phyloP scores from a whole-genome alignment of 2,329 filamentous ascomycete genomes.

The Taxawa tesnikishii region DNA sequence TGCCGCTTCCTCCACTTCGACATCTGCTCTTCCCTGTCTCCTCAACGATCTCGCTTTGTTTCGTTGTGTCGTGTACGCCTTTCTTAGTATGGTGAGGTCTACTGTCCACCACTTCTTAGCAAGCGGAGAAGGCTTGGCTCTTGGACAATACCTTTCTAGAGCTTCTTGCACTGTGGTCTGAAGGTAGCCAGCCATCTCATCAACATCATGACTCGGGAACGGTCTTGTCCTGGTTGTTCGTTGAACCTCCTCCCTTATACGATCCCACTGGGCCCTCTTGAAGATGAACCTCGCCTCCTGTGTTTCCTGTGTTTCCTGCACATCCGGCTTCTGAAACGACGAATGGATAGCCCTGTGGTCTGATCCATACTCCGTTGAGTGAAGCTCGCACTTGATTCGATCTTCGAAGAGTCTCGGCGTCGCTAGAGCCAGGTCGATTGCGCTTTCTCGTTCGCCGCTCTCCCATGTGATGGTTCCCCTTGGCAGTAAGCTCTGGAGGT shows the following conservation, averaged over 20 bases:
- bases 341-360: slow-evolving; percentile 3
- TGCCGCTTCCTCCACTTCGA: slow-evolving; percentile 2
- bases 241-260: neutral
- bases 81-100: slow-evolving; percentile 1
- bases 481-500: too few species aligned
- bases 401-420: too few species aligned
- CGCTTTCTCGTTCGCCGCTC: too few species aligned
- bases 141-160: slow-evolving; percentile 11
- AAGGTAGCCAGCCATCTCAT: slow-evolving; percentile 2
- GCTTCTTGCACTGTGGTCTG: slow-evolving; percentile 6
- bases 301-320: neutral
- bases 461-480: too few species aligned
- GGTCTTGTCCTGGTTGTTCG: neutral
- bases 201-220: slow-evolving; percentile 2
- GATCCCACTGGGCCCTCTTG: slow-evolving; percentile 1
- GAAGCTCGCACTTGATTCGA: too few species aligned
- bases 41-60: slow-evolving; percentile 2
- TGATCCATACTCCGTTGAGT: slow-evolving; percentile 2
- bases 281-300: neutral
- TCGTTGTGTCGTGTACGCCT: neutral
- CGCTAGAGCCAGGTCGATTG: too few species aligned
- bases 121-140: slow-evolving; percentile 15
- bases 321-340: neutral
- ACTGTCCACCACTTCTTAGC: slow-evolving; percentile 19
- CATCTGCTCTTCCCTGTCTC: slow-evolving; percentile 4